Conservation (phyloP, 2,329 filamentous ascomycete genomes). For the Dactylonectria macrodidyma region DNA sequence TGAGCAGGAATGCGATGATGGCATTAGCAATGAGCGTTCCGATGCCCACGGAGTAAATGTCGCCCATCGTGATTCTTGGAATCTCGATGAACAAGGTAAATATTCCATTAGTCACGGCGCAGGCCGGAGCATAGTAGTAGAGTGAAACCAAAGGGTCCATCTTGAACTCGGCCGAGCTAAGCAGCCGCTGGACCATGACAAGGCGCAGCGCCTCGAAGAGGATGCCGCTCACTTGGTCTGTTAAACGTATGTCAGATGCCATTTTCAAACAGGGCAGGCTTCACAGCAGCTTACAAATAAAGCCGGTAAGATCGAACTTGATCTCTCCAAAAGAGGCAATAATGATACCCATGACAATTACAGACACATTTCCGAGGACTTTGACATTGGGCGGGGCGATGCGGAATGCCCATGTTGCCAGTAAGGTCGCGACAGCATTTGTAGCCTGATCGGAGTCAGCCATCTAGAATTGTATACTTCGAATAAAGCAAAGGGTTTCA, state of each 20-base stretch:
- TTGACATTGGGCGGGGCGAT: slow-evolving; percentile 25
- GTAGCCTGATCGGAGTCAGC: slow-evolving; percentile 18
- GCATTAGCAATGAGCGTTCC: slow-evolving; percentile 25
- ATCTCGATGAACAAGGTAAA: slow-evolving; percentile 27
- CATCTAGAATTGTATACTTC: neutral
- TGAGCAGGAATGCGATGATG: slow-evolving; percentile 28
- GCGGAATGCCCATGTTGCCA: slow-evolving; percentile 27
- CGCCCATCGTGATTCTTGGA: slow-evolving; percentile 17
- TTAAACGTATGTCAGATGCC: neutral
- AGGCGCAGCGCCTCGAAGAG: slow-evolving; percentile 30
- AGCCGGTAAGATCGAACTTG: slow-evolving; percentile 25
- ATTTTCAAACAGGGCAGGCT: neutral
- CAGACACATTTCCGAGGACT: slow-evolving; percentile 17
- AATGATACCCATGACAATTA: slow-evolving; percentile 26
- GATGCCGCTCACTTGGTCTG: slow-evolving; percentile 30
- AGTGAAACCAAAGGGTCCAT: slow-evolving; percentile 30
- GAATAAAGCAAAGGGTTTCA: too few relatives aligned
- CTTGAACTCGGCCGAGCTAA: slow-evolving; percentile 32
- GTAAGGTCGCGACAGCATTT: slow-evolving; percentile 24
- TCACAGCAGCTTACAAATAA: slow-evolving; percentile 11
- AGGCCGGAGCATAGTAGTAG: slow-evolving; percentile 29
- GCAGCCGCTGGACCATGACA: slow-evolving; percentile 27
- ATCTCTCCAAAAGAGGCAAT: slow-evolving; percentile 31
- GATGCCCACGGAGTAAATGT: slow-evolving; percentile 21
- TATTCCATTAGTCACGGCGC: slow-evolving; percentile 20